These are phyloP conservation scores for Sapria himalayana DNA, from an alignment of 345 rosid species.

Conservation along the genomic window DNA sequence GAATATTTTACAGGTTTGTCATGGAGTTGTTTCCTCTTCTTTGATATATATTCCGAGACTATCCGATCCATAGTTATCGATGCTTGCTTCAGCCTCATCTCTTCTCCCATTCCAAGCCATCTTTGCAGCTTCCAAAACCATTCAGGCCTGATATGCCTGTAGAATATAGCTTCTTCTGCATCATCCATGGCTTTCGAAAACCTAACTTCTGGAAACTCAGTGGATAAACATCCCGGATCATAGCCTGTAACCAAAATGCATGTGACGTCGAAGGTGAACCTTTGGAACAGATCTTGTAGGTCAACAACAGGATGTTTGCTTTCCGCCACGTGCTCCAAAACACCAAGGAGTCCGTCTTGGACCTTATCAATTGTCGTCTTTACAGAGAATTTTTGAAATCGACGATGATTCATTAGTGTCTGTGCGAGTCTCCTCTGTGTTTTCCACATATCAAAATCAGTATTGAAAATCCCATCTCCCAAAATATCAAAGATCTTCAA, in stretches of 20 bases:
- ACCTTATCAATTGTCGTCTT: conserved; percentile 17
- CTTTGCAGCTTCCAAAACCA: conserved; percentile 52
- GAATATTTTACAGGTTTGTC: background rate
- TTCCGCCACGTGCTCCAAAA: conserved; percentile 25
- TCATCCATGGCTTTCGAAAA: conserved; percentile 30
- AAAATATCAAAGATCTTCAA: conserved; percentile 26
- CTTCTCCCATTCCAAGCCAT: conserved; percentile 29
- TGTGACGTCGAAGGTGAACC: conserved; percentile 37
- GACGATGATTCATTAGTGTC: conserved; percentile 12
- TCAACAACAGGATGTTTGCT: conserved; percentile 18
- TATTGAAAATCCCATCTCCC: conserved; percentile 39
- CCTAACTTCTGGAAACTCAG: conserved; percentile 17
- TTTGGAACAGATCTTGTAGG: conserved; percentile 31
- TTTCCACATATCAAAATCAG: conserved; percentile 27
- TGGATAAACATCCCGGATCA: conserved; percentile 34
- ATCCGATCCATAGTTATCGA: conserved; percentile 16
- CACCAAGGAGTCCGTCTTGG: conserved; percentile 19
- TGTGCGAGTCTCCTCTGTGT: conserved; percentile 21
- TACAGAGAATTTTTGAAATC: conserved; percentile 15
- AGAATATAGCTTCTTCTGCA: conserved; percentile 35
- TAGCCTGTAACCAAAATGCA: conserved; percentile 31
- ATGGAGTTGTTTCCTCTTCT: conserved; percentile 13
- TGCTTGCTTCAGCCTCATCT: conserved; percentile 29
- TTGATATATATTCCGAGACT: conserved; percentile 18
- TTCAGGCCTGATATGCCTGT: conserved; percentile 29